Evolutionary conservation across 495 filamentous ascomycete species (phyloP), one percentile per base, ranked within the genome.

Genomic region (Penicillium dipodomyicola): DNA sequence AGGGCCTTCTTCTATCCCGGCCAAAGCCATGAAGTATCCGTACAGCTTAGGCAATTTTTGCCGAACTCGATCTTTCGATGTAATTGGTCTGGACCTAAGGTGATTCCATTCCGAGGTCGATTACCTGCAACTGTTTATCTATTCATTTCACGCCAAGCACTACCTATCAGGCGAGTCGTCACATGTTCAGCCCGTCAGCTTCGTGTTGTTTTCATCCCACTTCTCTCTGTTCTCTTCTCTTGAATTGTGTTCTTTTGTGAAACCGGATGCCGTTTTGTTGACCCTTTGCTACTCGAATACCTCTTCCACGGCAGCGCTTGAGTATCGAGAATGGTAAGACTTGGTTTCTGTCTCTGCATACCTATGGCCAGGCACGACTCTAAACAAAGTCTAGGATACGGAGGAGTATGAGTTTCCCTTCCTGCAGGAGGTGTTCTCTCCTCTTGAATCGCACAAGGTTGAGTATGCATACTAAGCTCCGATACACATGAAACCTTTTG

Each of bases 361-460:
- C 6, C 10, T 25, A 29, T 27, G 35, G 9, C 15, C 23, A 50
- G 2, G 10, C 42, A 29, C 19, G 45, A 37, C 43, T 20, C 40
- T 50, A 23, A 43, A 30, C 1, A 19, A 9, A 35, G 9, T 23
- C 6, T 48, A 74, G 69, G 72, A 67, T 42, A 49, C 60, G 30
- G 46, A 48, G 19, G 57, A 67, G 43, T 54, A 69, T 37, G 72
- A 73, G 48, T 73, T 69, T 49, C 72, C 72, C 10, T 75, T 75
- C 39, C 54, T 75, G 15, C 62, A 72, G 60, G 65, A 72, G 33
- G 70, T 73, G 0, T 70, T 62, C 41, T 65, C 65, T 35, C 72
- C 72, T 11, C n/a, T 42, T 1, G 64, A 60, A n/a, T 39, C 59
- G 1, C 64, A 69, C 10, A 71, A 70, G 33, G 53, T 75, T 51